Conservation (phyloP, 805 yeast genomes). For the Cyberlindnera suaveolens region DNA sequence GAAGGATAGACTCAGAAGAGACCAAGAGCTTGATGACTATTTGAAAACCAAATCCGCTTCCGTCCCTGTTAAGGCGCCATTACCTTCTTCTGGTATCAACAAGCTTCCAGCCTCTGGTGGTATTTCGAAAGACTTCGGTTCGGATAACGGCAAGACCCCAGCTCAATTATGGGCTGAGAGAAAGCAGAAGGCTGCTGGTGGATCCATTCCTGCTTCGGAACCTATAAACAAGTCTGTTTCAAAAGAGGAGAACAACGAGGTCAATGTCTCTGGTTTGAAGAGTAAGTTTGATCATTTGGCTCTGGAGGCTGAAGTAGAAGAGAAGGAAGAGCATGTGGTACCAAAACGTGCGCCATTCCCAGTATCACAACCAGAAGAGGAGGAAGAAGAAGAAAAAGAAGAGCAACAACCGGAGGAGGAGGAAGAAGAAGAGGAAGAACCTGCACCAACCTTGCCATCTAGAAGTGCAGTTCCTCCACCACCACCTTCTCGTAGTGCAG, state of each 20-base stretch:
- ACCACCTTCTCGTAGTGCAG: constrained; percentile 18
- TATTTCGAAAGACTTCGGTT: constrained; percentile 51
- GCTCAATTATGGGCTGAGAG: constrained; percentile 97
- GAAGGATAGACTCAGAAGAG: constrained; percentile 29
- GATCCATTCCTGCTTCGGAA: constrained; percentile 17
- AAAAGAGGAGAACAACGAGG: constrained; percentile 24
- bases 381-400: constrained; percentile 1
- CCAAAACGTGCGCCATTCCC: constrained; percentile 10
- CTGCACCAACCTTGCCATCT: constrained; percentile 12
- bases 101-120: constrained; percentile 49
- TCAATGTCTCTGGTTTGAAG: constrained; percentile 29
- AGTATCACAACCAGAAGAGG: constrained; percentile 5
- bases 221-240: constrained; percentile 21
- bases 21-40: constrained; percentile 28
- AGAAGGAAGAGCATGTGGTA: constrained; percentile 17
- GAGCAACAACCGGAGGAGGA: constrained; percentile 1
- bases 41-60: constrained; percentile 30
- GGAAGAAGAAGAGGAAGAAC: constrained; percentile 10
- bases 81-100: constrained; percentile 18
- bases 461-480: constrained; percentile 23
- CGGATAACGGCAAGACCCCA: constrained; percentile 79
- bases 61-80: constrained; percentile 17
- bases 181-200: constrained; percentile 35
- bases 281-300: constrained; percentile 31
- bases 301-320: constrained; percentile 18